Conservation (phyloP, 2,329 filamentous ascomycete species). For the Exophiala calicioides region DNA sequence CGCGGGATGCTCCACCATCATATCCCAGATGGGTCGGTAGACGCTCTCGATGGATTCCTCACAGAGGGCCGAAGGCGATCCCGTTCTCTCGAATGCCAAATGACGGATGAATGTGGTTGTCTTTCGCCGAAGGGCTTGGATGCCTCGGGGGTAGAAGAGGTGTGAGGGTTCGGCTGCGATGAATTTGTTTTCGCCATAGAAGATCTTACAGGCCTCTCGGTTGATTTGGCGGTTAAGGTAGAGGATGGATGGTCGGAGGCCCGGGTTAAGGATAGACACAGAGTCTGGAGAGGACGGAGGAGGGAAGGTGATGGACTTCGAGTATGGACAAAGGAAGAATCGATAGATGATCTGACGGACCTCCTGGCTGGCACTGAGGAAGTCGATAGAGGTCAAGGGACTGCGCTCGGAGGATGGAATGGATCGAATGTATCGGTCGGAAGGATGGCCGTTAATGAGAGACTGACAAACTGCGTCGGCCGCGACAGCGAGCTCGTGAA, state of each 20-base stretch:
- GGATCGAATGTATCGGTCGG: not conserved
- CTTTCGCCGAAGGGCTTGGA: conserved; percentile 13
- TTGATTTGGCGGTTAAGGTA: conserved; percentile 15
- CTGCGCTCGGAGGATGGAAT: not conserved
- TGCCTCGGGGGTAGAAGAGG: conserved; percentile 18
- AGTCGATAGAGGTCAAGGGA: conserved; percentile 7
- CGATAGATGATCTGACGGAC: conserved; percentile 16
- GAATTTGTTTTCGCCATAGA: conserved; percentile 26
- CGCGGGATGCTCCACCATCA: conserved; percentile 12
- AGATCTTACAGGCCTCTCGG: conserved; percentile 14
- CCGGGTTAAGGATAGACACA: conserved; percentile 3
- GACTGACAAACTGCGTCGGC: no score
- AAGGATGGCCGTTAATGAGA: no score
- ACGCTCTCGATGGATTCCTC: conserved; percentile 4
- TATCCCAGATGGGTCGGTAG: conserved; percentile 8
- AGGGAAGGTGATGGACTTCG: conserved; percentile 9
- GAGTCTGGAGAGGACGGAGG: not conserved
- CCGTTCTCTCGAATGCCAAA: conserved; percentile 9
- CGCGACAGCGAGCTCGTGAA: no score
- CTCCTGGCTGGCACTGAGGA: conserved; percentile 9
- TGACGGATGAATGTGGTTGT: conserved; percentile 16
- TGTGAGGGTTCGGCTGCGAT: conserved; percentile 11
- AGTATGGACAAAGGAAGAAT: conserved; percentile 11
- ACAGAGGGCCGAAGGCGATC: not conserved
- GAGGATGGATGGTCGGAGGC: conserved; percentile 15